These are phyloP conservation scores for Lycium barbarum DNA, from an alignment of 257 asterid species.

Conservation along the genomic window DNA sequence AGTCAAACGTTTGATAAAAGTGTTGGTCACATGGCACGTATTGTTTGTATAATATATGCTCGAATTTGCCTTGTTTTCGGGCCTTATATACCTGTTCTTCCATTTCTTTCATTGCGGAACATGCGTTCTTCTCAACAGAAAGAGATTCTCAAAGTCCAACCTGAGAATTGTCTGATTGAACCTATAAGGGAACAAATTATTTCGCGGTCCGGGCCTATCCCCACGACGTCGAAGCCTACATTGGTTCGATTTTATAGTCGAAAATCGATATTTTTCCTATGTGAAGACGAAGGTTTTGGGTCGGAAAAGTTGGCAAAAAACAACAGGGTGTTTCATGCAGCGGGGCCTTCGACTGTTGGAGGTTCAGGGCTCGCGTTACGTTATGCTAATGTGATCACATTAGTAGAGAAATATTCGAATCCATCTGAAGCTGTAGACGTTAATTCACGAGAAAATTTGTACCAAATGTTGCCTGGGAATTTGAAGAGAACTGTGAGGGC, in stretches of 20 bases:
- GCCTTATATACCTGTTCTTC: slow-evolving; percentile 38
- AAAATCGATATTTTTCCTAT: slow-evolving; percentile 37
- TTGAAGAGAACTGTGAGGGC: slow-evolving; percentile 55
- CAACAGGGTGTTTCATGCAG: slow-evolving; percentile 62
- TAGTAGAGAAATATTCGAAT: slow-evolving; percentile 58
- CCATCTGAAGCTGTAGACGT: slow-evolving; percentile 43
- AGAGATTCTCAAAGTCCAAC: slow-evolving; percentile 23
- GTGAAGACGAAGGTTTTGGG: slow-evolving; percentile 37
- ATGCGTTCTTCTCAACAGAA: slow-evolving; percentile 34
- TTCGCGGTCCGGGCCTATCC: slow-evolving; percentile 61
- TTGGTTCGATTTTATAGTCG: slow-evolving; percentile 68
- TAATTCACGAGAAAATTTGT: slow-evolving; percentile 53
- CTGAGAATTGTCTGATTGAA: slow-evolving; percentile 27
- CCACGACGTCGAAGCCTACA: slow-evolving; percentile 42
- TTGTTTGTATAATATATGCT: slow-evolving; percentile 52
- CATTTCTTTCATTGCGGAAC: slow-evolving; percentile 28
- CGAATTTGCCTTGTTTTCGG: slow-evolving; percentile 64
- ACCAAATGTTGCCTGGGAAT: slow-evolving; percentile 79
- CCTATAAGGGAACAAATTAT: slow-evolving; percentile 43
- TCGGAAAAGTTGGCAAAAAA: neutral
- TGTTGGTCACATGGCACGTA: slow-evolving; percentile 63
- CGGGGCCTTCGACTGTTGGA: slow-evolving; percentile 72
- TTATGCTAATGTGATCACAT: slow-evolving; percentile 68
- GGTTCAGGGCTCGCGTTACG: slow-evolving; percentile 79
- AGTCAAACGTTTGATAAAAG: slow-evolving; percentile 60